Conservation (phyloP, 495 filamentous ascomycete species). For the Neurospora sp. region DNA sequence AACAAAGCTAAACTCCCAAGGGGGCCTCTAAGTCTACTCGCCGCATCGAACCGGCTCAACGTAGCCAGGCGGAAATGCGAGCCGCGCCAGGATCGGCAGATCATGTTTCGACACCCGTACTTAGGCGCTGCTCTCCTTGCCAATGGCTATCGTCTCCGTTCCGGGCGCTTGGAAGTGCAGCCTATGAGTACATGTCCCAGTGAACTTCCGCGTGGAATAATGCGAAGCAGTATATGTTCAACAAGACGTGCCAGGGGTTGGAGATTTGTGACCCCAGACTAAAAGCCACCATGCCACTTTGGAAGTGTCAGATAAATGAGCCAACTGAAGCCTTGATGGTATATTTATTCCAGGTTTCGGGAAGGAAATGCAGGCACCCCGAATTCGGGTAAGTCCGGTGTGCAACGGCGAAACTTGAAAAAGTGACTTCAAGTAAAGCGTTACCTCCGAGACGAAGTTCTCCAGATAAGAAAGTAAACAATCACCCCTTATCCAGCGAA, state of each 20-base stretch:
- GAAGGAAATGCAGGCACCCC: not conserved
- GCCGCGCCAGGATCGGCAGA: not conserved
- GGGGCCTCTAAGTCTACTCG: too few relatives aligned
- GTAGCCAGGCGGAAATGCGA: not conserved
- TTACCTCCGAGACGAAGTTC: not conserved
- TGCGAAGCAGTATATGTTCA: not conserved
- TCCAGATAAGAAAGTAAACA: not conserved
- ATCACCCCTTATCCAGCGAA: not conserved
- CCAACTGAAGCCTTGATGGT: not conserved
- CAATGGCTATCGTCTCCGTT: not conserved
- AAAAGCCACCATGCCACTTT: not conserved
- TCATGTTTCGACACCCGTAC: not conserved
- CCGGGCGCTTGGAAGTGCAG: not conserved
- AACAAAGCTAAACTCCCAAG: too few relatives aligned
- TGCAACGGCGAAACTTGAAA: not conserved
- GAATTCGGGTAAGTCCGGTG: not conserved
- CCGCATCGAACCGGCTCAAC: too few relatives aligned
- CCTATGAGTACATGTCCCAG: not conserved
- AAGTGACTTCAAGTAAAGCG: not conserved
- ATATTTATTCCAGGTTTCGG: not conserved
- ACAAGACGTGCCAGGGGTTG: not conserved
- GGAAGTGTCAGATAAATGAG: not conserved
- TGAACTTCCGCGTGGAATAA: not conserved
- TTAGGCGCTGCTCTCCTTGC: not conserved
- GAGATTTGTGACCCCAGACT: not conserved